A percentile compares a stretch with the other conserved stretches of the same genome.
These are phyloP conservation scores for Candida vaughaniae DNA, from an alignment of 805 yeast species.

Conservation along the genomic window DNA sequence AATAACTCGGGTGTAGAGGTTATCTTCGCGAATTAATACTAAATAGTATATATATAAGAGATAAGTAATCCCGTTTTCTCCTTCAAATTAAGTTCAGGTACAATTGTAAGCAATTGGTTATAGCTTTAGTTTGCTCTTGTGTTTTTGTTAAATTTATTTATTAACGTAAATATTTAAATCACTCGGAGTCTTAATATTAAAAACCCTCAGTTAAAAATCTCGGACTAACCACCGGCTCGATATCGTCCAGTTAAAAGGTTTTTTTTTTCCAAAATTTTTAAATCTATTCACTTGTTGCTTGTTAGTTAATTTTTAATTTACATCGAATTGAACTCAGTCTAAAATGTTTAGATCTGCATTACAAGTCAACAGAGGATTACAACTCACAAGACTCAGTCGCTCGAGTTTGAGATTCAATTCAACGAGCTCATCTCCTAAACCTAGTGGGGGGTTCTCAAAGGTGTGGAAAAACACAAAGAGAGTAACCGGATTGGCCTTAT, in stretches of 20 bases:
- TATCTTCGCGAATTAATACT: too few relatives aligned
- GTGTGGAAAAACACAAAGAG: constrained; percentile 50
- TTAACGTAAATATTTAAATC: too few relatives aligned
- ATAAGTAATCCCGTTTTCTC: too few relatives aligned
- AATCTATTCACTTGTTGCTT: too few relatives aligned
- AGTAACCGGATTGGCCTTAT: constrained; percentile 48
- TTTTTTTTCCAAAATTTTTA: background rate
- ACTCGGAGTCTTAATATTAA: background rate
- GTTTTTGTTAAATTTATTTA: too few relatives aligned
- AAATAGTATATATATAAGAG: too few relatives aligned
- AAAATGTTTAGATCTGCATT: constrained; percentile 5
- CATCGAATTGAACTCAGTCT: too few relatives aligned
- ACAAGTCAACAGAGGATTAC: background rate
- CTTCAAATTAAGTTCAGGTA: too few relatives aligned
- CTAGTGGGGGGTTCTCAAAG: constrained; percentile 23
- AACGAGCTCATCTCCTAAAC: constrained; percentile 1
- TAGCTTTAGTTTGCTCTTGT: too few relatives aligned
- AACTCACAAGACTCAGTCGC: background rate
- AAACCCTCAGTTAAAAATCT: constrained; percentile 2
- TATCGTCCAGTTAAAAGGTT: constrained; percentile 10
- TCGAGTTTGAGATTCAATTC: constrained; percentile 13
- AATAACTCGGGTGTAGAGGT: too few relatives aligned
- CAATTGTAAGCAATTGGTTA: too few relatives aligned
- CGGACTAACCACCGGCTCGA: constrained; percentile 10
- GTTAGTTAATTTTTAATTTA: too few relatives aligned